These are phyloP conservation scores for Microcyclospora tardicrescens DNA, from an alignment of 2,329 filamentous ascomycete species.

Conservation along the genomic window DNA sequence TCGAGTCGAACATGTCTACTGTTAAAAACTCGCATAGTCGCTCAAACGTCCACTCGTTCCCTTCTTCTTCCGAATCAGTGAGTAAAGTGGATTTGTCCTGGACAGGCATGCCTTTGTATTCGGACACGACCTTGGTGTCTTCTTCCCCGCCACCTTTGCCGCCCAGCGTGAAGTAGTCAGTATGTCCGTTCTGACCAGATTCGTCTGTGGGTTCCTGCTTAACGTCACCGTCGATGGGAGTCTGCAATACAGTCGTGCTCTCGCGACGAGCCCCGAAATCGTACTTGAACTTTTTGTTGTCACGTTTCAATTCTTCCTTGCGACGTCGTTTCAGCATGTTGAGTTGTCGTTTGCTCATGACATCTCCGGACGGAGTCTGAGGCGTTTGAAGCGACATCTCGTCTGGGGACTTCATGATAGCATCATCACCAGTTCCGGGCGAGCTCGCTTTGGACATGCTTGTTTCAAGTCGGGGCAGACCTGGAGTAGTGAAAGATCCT, in stretches of 20 bases:
- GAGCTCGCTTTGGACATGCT: constrained; percentile 31
- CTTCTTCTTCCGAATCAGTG: constrained; percentile 61
- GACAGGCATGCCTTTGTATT: constrained; percentile 76
- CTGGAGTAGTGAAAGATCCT: constrained; percentile 26
- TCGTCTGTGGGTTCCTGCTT: constrained; percentile 48
- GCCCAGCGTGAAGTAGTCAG: constrained; percentile 86
- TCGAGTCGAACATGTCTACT: constrained; percentile 81
- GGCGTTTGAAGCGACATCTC: constrained; percentile 16
- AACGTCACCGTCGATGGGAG: constrained; percentile 39
- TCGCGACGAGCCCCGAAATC: constrained; percentile 60
- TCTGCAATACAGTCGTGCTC: constrained; percentile 44
- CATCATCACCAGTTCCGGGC: constrained; percentile 7
- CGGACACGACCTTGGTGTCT: constrained; percentile 80
- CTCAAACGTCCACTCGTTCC: constrained; percentile 86
- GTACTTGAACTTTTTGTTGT: constrained; percentile 66
- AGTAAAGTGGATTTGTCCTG: constrained; percentile 80
- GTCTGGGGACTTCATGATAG: constrained; percentile 18
- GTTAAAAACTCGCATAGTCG: constrained; percentile 87
- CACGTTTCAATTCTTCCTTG: constrained; percentile 78
- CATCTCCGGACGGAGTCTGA: constrained; percentile 25
- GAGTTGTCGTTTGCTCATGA: constrained; percentile 80
- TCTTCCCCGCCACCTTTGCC: constrained; percentile 62
- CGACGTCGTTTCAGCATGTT: constrained; percentile 91
- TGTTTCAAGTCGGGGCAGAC: constrained; percentile 39
- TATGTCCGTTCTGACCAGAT: constrained; percentile 39